Evolutionary conservation across 2,329 filamentous ascomycete species (phyloP).

Genomic region (Penicillium sp.): DNA sequence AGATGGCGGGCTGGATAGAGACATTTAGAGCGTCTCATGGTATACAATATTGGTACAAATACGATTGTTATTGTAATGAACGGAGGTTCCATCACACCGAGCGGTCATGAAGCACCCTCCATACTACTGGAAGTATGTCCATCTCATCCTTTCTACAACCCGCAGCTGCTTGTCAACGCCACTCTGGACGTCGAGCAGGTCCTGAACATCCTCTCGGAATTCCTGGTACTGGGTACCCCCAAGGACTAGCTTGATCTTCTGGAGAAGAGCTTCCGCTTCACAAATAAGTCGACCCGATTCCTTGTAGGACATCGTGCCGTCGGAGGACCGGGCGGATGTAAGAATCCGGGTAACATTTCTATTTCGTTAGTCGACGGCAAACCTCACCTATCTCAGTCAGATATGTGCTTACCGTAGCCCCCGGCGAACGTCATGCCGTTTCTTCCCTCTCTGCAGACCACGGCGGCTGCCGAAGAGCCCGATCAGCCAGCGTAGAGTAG

Average conservation of each 20-base stretch:
- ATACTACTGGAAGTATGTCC: conserved; percentile 81
- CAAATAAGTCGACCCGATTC: conserved; percentile 89
- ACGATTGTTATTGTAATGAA: neutral
- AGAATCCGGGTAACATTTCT: conserved; percentile 82
- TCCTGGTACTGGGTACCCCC: conserved; percentile 76
- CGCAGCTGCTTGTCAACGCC: conserved; percentile 76
- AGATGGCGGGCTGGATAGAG: neutral
- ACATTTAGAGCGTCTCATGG: neutral
- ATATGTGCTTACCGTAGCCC: conserved; percentile 63
- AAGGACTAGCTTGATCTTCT: conserved; percentile 66
- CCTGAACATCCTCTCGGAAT: conserved; percentile 84
- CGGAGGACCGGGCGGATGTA: conserved; percentile 67
- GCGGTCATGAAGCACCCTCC: neutral
- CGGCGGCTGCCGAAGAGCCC: conserved; percentile 69
- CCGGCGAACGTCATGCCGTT: conserved; percentile 70
- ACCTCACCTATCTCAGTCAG: neutral
- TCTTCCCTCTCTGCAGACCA: conserved; percentile 65
- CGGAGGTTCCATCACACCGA: neutral
- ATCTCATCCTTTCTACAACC: conserved; percentile 80
- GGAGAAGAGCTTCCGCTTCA: conserved; percentile 81
- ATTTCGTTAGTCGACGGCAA: conserved; percentile 5
- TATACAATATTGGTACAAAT: neutral
- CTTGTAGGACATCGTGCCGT: conserved; percentile 81
- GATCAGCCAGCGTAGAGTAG: conserved; percentile 70
- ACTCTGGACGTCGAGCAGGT: conserved; percentile 76